Evolutionary conservation across 306 rosid species (phyloP), one percentile per base, ranked within the genome.

Genomic region (Sphenostylis stenocarpa): DNA sequence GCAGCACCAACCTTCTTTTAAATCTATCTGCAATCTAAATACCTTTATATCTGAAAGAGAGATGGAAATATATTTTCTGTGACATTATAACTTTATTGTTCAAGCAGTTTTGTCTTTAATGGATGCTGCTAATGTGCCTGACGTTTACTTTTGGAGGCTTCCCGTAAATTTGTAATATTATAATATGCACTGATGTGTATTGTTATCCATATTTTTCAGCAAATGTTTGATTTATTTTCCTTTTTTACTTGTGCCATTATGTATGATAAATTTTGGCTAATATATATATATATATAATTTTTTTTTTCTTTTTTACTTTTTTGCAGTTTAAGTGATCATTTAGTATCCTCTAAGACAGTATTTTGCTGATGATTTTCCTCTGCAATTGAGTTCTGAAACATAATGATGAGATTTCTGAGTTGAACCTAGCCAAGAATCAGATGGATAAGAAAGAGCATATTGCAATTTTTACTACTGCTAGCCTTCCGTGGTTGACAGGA

Each of bases 401-500:
- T 49, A 55, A 53, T 71, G 51, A 57, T 71, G 44, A 74, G 67
- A 52, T 71, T 64, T 71, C 24, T n/a, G 41, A 1, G 75, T 75
- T 61, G n/a, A 80, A 56, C 45, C 74, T 81, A 49, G 14, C 19
- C 9, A 56, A 76, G 56, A 75, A 82, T 39, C 53, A 77, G 82
- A 92, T 92, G 99, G 91, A 86, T 81, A 84, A 73, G 72, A 88
- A 87, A 84, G 84, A 73, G 31, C 92, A 92, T 79, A 80, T 95
- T 87, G 97, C 92, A 31, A 90, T 95, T 85, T 90, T 92, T 71
- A 95, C 99, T 17, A 92, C 99, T 14, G 99, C 99, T 52, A 92
- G 99, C 85, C 97, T 95, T 87, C 98, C 99, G 62, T 95, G 99
- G 99, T 80, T 95, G 87, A 95, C 99, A 29, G 99, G 99, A 68